Percentiles rank a stretch among this genome's conserved stretches.
These are phyloP conservation scores for Discostella stelligeroides DNA, from an alignment of 108 stramenopile species.

Conservation along the genomic window DNA sequence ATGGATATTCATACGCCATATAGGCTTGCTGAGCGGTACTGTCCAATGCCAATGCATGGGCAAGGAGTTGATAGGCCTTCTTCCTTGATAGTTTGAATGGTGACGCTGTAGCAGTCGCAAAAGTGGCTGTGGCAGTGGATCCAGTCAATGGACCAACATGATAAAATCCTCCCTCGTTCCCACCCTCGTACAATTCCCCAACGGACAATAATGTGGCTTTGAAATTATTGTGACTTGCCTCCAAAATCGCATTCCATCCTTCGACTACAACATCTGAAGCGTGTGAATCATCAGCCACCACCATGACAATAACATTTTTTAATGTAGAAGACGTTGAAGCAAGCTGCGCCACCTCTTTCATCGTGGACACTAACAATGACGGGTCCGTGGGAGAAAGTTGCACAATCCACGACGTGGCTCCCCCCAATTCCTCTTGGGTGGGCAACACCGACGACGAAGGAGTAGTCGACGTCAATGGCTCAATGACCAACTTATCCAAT, in stretches of 20 bases:
- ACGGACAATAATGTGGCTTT: slow-evolving; percentile 72
- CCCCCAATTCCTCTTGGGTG: slow-evolving; percentile 53
- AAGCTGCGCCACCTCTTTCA: slow-evolving; percentile 45
- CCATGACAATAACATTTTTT: slow-evolving; percentile 67
- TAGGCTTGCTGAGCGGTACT: slow-evolving; percentile 50
- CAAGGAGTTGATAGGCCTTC: slow-evolving; percentile 66
- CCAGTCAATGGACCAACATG: slow-evolving; percentile 25
- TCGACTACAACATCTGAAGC: slow-evolving; percentile 14
- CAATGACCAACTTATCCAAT: slow-evolving; percentile 73
- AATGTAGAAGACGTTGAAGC: slow-evolving; percentile 39
- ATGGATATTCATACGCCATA: slow-evolving; percentile 19
- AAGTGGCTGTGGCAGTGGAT: slow-evolving; percentile 12
- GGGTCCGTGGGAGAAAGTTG: slow-evolving; percentile 17
- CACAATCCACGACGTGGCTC: slow-evolving; percentile 68
- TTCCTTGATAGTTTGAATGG: slow-evolving; percentile 43
- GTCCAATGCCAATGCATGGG: slow-evolving; percentile 74
- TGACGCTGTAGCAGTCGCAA: not conserved
- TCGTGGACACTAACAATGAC: not conserved
- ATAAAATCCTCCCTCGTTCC: slow-evolving; percentile 65
- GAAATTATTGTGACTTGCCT: slow-evolving; percentile 23
- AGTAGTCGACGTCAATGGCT: slow-evolving; percentile 9
- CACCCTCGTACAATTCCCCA: slow-evolving; percentile 56
- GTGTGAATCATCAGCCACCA: slow-evolving; percentile 20
- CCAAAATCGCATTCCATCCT: slow-evolving; percentile 51
- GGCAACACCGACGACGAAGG: slow-evolving; percentile 39